Percentiles rank a stretch among this genome's conserved stretches.
phyloP scores from a whole-genome alignment of 2,329 filamentous ascomycete genomes.

The Sclerotinia minor region DNA sequence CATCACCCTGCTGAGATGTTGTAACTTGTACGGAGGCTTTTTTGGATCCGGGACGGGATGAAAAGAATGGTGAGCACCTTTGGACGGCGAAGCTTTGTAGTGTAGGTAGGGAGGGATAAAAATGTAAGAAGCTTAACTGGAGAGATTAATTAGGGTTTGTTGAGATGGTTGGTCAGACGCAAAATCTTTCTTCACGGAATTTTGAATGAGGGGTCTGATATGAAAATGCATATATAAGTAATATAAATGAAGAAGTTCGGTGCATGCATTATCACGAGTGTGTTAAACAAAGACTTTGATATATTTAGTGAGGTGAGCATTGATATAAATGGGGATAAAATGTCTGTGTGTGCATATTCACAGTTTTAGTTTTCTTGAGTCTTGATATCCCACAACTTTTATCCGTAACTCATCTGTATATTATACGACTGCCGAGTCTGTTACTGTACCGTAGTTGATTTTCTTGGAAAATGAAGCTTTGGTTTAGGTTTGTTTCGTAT shows the following conservation, averaged over 20 bases:
- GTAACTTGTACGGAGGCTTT: too few species aligned
- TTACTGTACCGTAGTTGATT: too few species aligned
- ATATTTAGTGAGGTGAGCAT: not conserved
- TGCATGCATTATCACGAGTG: not conserved
- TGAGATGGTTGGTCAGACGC: not conserved
- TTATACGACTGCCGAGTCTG: conserved; percentile 1
- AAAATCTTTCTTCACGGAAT: conserved; percentile 12
- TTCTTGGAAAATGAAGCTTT: conserved; percentile 1
- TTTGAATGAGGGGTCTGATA: not conserved
- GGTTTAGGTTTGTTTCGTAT: not conserved
- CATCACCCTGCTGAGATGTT: not conserved
- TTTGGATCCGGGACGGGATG: not conserved
- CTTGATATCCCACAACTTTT: not conserved
- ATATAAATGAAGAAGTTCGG: conserved; percentile 2
- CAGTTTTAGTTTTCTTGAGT: too few species aligned
- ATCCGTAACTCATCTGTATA: not conserved
- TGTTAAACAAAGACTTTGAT: not conserved
- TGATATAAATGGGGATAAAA: conserved; percentile 3
- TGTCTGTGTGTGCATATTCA: conserved; percentile 6
- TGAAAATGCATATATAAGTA: conserved; percentile 2
- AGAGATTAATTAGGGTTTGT: conserved; percentile 1
- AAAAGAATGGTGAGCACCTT: not conserved
- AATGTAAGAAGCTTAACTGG: not conserved
- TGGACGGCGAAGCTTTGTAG: not conserved
- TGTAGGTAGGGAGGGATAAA: not conserved